phyloP scores from a whole-genome alignment of 208 protist genomes.

The Phytomonas sp. region DNA sequence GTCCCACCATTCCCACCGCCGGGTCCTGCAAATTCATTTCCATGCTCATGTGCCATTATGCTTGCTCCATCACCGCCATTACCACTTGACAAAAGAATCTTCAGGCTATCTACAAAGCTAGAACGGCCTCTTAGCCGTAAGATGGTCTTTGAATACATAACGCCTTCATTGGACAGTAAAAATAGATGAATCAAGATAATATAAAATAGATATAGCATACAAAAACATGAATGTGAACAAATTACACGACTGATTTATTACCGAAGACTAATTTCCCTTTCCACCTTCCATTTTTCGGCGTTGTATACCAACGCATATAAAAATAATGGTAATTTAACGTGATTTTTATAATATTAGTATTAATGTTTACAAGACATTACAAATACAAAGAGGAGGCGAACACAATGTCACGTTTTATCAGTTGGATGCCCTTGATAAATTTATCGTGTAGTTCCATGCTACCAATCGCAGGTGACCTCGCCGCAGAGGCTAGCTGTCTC shows the following conservation, averaged over 20 bases:
- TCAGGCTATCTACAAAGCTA: conserved; percentile 61
- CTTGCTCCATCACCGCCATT: conserved; percentile 80
- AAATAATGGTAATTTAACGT: conserved; percentile 6
- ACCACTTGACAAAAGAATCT: conserved; percentile 78
- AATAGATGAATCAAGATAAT: background rate
- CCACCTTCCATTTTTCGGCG: background rate
- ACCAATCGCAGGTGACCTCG: conserved; percentile 97
- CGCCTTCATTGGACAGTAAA: conserved; percentile 6
- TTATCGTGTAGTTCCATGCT: conserved; percentile 97
- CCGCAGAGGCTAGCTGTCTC: conserved; percentile 94
- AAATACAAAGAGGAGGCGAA: conserved; percentile 98
- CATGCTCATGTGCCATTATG: conserved; percentile 82
- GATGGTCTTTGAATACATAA: conserved; percentile 7
- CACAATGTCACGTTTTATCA: conserved; percentile 99
- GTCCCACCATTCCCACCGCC: conserved; percentile 87
- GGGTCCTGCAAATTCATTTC: conserved; percentile 87
- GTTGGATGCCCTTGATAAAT: conserved; percentile 94
- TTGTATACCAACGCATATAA: conserved; percentile 2
- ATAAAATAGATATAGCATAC: conserved; percentile 4
- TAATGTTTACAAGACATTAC: conserved; percentile 27
- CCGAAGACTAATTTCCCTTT: conserved; percentile 8
- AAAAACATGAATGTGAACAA: conserved; percentile 10
- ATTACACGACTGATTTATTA: conserved; percentile 10
- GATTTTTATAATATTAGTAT: conserved; percentile 5
- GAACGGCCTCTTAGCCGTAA: conserved; percentile 7